Base-by-base conservation (phyloP, 345 rosid genomes). In the Gossypium rotundifolium region DNA sequence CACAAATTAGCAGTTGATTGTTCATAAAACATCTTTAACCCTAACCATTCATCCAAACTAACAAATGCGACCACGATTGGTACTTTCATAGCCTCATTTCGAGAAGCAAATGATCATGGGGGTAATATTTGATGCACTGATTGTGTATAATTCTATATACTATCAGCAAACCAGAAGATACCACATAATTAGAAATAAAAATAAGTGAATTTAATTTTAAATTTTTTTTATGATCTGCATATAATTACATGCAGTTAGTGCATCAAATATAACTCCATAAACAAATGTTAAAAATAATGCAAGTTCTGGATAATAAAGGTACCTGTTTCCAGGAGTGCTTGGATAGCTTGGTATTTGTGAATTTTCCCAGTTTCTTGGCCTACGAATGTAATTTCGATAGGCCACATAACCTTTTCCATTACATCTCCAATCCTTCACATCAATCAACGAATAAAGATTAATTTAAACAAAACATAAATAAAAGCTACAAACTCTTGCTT, bases 261-360 rank as follows among this genome's bases (percentile, higher is more conserved):
- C 40, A 33, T 33, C 40, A 33, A 33, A 33, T 33, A 33, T 5
- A 33, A 33, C 40, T 33, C 7, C 40, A 33, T 33, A 33, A 33
- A 33, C 7, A 33, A 33, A 33, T 33, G 40, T 33, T 5, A 33
- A 33, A 33, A 33, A 5, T 33, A 45, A 45, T 45, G 49, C 16
- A 46, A 48, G 44, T 58, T 46, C 1, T 8, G 6, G 9, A 9
- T 9, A 20, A 61, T 16, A 48, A 5, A 9, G 62, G 7, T 46
- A 46, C 98, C 98, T 95, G 93, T 91, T 91, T 63, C 92, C 94
- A 45, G 99, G 91, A 79, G 95, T 92, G 80, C 92, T 91, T 25
- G 77, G 79, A 78, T 74, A 84, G 83, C 97, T 92, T 65, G 88
- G 83, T 63, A 79, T 80, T 73, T 79, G 87, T 80, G 74, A 22